A percentile compares a stretch with the other conserved stretches of the same genome.
Evolutionary conservation across 176 grass and related monocot species (phyloP).

Genomic region (Stipa capillata): DNA sequence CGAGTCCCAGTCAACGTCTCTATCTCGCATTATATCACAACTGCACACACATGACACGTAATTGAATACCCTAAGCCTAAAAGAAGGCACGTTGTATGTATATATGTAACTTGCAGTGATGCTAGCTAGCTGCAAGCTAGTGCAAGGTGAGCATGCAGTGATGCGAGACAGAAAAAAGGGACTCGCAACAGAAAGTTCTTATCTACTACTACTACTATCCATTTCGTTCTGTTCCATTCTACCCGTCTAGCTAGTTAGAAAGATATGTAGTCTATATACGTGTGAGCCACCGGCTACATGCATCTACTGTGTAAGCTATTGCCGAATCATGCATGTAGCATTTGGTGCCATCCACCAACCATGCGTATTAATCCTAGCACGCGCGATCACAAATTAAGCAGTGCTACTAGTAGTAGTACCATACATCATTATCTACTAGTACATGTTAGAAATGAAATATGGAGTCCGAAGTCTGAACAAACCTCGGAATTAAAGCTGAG

Average conservation of each 20-base stretch:
- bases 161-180: constrained; percentile 7
- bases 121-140: background rate
- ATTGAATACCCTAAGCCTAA: background rate
- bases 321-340: background rate
- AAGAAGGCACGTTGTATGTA: background rate
- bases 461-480: too few relatives aligned
- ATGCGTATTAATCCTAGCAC: background rate
- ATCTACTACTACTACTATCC: background rate
- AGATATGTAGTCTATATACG: background rate
- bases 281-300: background rate
- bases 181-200: constrained; percentile 24
- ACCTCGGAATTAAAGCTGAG: background rate
- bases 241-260: background rate
- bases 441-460: background rate
- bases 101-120: background rate
- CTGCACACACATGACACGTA: background rate
- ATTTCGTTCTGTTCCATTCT: too few relatives aligned
- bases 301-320: background rate
- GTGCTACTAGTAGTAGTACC: background rate
- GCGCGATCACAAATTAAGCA: background rate
- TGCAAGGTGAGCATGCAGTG: background rate
- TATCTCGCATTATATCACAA: background rate
- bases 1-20: too few relatives aligned
- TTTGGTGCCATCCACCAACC: constrained; percentile 11
- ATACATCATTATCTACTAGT: background rate